Evolutionary conservation across 495 filamentous ascomycete species (phyloP).

Genomic region (Aspergillus nidulans): DNA sequence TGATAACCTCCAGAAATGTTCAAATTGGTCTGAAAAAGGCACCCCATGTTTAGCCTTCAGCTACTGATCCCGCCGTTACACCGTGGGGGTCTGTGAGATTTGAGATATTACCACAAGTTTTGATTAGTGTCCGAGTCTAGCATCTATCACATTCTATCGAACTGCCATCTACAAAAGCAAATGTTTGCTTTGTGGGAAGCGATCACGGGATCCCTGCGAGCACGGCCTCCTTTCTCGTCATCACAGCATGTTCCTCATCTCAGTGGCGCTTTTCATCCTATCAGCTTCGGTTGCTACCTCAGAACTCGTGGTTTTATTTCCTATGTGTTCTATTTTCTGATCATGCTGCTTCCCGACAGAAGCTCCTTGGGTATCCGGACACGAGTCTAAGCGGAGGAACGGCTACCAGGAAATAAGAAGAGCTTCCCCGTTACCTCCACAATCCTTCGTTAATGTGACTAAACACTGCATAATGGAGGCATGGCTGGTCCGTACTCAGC

Average conservation of each 20-base stretch:
- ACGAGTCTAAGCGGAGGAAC: background rate
- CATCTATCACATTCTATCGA: background rate
- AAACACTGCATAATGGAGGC: slow-evolving; percentile 11
- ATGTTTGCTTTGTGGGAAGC: slow-evolving; percentile 4
- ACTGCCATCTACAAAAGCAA: background rate
- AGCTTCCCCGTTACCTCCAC: background rate
- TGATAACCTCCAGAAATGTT: background rate
- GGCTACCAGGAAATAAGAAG: background rate
- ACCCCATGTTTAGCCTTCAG: background rate
- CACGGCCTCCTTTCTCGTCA: slow-evolving; percentile 9
- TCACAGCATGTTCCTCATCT: slow-evolving; percentile 2
- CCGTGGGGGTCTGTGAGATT: background rate
- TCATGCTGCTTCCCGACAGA: background rate
- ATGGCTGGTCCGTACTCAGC: slow-evolving; percentile 10
- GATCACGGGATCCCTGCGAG: slow-evolving; percentile 13
- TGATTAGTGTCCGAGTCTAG: background rate
- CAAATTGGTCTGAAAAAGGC: background rate
- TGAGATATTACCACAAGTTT: background rate
- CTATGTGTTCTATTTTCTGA: background rate
- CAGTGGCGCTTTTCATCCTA: slow-evolving; percentile 14
- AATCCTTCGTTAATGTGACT: slow-evolving; percentile 8
- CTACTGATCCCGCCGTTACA: background rate
- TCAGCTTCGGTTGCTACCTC: background rate
- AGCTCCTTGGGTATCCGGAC: background rate
- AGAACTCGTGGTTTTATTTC: background rate